Conservation (phyloP, 345 rosid species). For the Eucalyptus erythrocorys region DNA sequence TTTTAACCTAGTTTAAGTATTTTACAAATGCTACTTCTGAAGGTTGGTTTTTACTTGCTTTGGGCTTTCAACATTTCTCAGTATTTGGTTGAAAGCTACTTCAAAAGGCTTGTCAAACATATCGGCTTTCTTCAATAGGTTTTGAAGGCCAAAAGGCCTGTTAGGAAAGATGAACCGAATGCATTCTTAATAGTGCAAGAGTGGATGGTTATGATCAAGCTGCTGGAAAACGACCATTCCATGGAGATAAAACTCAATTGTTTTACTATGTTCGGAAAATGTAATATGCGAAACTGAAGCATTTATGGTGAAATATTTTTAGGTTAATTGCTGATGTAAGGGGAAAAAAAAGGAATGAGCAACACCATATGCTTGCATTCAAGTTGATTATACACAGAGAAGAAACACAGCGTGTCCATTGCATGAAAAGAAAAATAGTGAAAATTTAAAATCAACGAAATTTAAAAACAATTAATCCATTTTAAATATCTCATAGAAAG, state of each 20-base stretch:
- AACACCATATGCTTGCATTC: neutral
- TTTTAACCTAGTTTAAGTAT: too few relatives aligned
- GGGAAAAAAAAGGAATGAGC: neutral
- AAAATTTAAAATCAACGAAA: neutral
- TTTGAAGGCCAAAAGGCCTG: neutral
- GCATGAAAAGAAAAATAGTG: neutral
- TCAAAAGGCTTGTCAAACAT: neutral
- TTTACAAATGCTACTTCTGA: too few relatives aligned
- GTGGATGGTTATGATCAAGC: neutral
- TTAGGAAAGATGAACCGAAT: neutral
- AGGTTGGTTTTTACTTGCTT: neutral
- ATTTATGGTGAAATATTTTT: neutral
- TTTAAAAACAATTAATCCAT: neutral
- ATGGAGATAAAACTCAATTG: neutral
- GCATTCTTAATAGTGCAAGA: neutral
- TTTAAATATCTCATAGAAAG: neutral
- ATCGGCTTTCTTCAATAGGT: neutral
- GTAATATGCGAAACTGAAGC: neutral
- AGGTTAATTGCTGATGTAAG: neutral
- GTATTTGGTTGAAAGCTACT: too few relatives aligned
- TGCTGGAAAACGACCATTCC: neutral
- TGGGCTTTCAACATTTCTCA: neutral
- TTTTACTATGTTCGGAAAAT: neutral
- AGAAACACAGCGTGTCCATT: neutral
- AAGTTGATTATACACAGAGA: neutral